Percentiles rank a stretch among this genome's conserved stretches.
These are phyloP conservation scores for Pleurozium schreberi DNA, from an alignment of 225 moss, liverwort and hornwort species.

Conservation along the genomic window DNA sequence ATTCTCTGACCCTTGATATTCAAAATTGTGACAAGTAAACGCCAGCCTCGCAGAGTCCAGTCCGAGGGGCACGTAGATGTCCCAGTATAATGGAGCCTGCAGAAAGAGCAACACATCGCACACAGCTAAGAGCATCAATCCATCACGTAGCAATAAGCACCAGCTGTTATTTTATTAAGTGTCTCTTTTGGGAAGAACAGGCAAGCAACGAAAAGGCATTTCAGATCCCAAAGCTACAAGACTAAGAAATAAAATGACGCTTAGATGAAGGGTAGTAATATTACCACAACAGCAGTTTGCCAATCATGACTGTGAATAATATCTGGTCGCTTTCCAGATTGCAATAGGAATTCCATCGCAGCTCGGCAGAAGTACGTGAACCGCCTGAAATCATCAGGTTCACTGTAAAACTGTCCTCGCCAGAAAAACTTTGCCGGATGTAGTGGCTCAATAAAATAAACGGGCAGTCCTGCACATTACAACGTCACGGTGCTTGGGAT, in stretches of 20 bases:
- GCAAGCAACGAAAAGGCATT: background rate
- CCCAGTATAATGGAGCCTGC: constrained; percentile 98
- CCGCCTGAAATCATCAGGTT: constrained; percentile 82
- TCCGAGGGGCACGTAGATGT: constrained; percentile 76
- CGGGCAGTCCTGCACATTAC: constrained; percentile 62
- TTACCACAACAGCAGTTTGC: constrained; percentile 94
- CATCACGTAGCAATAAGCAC: background rate
- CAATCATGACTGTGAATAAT: constrained; percentile 94
- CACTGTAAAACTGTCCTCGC: constrained; percentile 87
- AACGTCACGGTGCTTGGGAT: background rate
- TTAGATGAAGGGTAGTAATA: background rate
- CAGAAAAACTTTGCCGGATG: constrained; percentile 87
- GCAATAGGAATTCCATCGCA: constrained; percentile 83
- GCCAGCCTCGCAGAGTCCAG: constrained; percentile 84
- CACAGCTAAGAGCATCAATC: background rate
- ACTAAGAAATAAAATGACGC: background rate
- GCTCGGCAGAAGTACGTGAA: constrained; percentile 93
- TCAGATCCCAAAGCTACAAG: background rate
- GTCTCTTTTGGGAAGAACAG: background rate
- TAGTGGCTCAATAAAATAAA: constrained; percentile 90
- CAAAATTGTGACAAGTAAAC: constrained; percentile 96
- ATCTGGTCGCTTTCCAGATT: constrained; percentile 89
- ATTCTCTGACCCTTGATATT: constrained; percentile 80
- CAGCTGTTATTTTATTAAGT: background rate
- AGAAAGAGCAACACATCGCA: background rate